phyloP scores from a whole-genome alignment of 345 rosid genomes.

The Populus euphratica region DNA sequence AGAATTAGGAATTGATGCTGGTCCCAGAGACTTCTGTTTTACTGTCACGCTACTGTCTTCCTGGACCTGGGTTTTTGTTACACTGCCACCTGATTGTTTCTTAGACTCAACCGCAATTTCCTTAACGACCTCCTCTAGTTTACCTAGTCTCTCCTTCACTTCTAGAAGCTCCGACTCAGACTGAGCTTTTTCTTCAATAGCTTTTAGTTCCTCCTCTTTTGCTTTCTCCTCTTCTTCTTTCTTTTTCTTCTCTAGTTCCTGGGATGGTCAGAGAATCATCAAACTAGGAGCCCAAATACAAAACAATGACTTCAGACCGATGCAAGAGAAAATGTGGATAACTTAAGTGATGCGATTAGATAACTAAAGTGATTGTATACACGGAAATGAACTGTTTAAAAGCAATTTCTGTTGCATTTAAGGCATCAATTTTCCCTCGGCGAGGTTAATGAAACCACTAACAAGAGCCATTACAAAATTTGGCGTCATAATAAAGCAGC shows the following conservation, averaged over 20 bases:
- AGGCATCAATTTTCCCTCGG: neutral
- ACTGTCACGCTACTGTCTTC: slow-evolving; percentile 31
- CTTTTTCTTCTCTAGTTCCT: slow-evolving; percentile 63
- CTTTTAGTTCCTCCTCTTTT: slow-evolving; percentile 47
- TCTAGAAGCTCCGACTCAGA: slow-evolving; percentile 41
- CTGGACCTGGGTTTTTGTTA: slow-evolving; percentile 36
- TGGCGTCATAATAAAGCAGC: neutral
- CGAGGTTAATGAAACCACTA: neutral
- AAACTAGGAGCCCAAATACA: neutral
- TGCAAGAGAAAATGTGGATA: neutral
- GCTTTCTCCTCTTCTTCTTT: slow-evolving; percentile 54
- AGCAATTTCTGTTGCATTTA: neutral
- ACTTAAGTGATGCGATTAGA: neutral
- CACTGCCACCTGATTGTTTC: slow-evolving; percentile 35
- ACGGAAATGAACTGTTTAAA: neutral
- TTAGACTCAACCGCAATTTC: slow-evolving; percentile 59
- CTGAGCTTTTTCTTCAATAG: slow-evolving; percentile 36
- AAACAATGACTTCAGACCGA: neutral
- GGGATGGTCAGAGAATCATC: slow-evolving; percentile 1
- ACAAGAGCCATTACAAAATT: neutral
- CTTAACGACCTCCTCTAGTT: slow-evolving; percentile 64
- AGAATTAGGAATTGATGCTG: slow-evolving; percentile 15
- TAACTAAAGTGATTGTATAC: neutral
- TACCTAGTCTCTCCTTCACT: slow-evolving; percentile 65
- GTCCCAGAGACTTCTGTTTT: slow-evolving; percentile 13